Conservation (phyloP, 2,329 filamentous ascomycete species). For the Alternaria sp. region DNA sequence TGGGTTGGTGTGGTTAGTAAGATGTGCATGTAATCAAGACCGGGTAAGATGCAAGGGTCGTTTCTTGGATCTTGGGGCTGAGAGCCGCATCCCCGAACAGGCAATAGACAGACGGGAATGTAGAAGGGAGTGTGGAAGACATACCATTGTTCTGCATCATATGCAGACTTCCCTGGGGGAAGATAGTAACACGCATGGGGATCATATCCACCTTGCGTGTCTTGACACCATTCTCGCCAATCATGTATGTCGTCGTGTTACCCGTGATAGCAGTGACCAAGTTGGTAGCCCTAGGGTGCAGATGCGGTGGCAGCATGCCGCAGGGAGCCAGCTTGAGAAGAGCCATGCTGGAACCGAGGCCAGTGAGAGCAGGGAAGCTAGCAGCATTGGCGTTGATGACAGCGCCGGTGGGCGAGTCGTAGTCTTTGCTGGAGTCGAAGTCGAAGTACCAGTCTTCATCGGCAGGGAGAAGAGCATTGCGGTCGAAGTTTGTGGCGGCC, state of each 20-base stretch:
- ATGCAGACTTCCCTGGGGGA: conserved; percentile 57
- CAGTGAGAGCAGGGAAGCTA: conserved; percentile 57
- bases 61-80: background rate
- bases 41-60: background rate
- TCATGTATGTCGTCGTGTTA: conserved; percentile 61
- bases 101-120: background rate
- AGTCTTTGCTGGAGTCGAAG: conserved; percentile 53
- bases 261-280: conserved; percentile 57
- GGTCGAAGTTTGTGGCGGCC: conserved; percentile 56
- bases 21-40: background rate
- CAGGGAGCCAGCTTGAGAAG: conserved; percentile 58
- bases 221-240: conserved; percentile 58
- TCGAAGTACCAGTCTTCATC: conserved; percentile 59
- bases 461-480: conserved; percentile 49
- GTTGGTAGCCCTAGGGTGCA: conserved; percentile 59
- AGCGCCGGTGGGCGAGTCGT: conserved; percentile 55
- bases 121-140: conserved; percentile 17
- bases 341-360: conserved; percentile 57
- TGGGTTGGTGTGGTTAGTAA: background rate
- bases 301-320: conserved; percentile 59
- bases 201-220: conserved; percentile 51
- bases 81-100: background rate
- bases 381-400: conserved; percentile 61
- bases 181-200: conserved; percentile 58
- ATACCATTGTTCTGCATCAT: conserved; percentile 59